Percentiles rank a stretch among this genome's conserved stretches.
phyloP scores from a whole-genome alignment of 2,329 filamentous ascomycete species.

The Tolypocladium inflatum region DNA sequence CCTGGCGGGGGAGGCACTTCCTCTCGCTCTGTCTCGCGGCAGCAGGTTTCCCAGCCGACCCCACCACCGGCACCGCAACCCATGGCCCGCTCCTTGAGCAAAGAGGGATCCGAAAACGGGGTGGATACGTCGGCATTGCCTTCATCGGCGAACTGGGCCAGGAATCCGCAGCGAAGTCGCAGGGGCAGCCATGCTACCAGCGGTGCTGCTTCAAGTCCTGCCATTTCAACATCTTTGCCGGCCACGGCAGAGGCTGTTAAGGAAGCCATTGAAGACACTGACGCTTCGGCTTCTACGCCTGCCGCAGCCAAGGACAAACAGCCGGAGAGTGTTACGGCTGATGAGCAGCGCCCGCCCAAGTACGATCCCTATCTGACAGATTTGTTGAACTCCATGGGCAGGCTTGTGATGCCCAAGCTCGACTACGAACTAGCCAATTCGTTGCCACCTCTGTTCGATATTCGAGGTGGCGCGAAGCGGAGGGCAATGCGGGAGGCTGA shows the following conservation, averaged over 20 bases:
- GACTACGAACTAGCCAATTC: slow-evolving; percentile 12
- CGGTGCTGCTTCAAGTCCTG: slow-evolving; percentile 73
- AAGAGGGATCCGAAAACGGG: slow-evolving; percentile 62
- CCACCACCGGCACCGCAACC: slow-evolving; percentile 39
- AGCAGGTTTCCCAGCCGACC: slow-evolving; percentile 30
- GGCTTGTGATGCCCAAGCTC: slow-evolving; percentile 21
- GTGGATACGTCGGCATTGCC: slow-evolving; percentile 83
- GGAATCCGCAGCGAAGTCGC: slow-evolving; percentile 56
- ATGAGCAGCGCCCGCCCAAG: background rate
- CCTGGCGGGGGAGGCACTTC: slow-evolving; percentile 37
- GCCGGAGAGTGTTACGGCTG: slow-evolving; percentile 4
- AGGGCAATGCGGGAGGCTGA: slow-evolving; percentile 69
- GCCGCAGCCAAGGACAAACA: slow-evolving; percentile 8
- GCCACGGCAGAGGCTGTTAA: slow-evolving; percentile 40
- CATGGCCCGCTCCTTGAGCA: slow-evolving; percentile 72
- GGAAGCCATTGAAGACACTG: slow-evolving; percentile 27
- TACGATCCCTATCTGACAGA: slow-evolving; percentile 20
- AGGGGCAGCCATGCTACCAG: slow-evolving; percentile 74
- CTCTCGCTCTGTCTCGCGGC: slow-evolving; percentile 43
- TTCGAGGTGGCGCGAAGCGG: slow-evolving; percentile 72
- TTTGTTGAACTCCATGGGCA: slow-evolving; percentile 26
- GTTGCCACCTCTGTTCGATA: slow-evolving; percentile 70
- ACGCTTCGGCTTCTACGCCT: slow-evolving; percentile 15
- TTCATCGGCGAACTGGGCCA: slow-evolving; percentile 88
- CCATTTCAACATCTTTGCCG: slow-evolving; percentile 51